These are phyloP conservation scores for Phytophthora aleatoria DNA, from an alignment of 352 stramenopile species.

Conservation along the genomic window DNA sequence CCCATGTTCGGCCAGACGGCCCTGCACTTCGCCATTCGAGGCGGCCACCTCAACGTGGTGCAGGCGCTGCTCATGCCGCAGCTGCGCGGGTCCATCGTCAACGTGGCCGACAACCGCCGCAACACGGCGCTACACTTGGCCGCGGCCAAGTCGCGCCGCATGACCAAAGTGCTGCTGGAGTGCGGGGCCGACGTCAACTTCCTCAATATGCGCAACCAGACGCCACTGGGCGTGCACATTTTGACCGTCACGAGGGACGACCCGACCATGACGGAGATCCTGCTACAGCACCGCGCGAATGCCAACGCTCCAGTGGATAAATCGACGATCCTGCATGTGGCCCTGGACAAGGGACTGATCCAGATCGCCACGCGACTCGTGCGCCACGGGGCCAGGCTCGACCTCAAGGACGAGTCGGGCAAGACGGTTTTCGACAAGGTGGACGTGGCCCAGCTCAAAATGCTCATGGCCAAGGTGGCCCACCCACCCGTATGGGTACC, in stretches of 20 bases:
- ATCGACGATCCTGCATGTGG: constrained; percentile 66
- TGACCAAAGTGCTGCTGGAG: constrained; percentile 67
- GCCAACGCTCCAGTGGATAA: constrained; percentile 63
- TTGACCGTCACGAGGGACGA: constrained; percentile 62
- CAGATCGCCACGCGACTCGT: constrained; percentile 60
- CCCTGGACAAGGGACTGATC: constrained; percentile 57
- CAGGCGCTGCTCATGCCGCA: constrained; percentile 73
- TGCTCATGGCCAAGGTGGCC: constrained; percentile 56
- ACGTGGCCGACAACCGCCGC: constrained; percentile 66
- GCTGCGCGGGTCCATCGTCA: constrained; percentile 67
- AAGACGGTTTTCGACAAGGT: constrained; percentile 77
- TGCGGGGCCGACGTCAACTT: constrained; percentile 63
- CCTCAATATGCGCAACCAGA: constrained; percentile 74
- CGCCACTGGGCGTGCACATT: constrained; percentile 67
- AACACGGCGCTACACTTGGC: constrained; percentile 70
- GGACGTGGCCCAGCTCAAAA: constrained; percentile 41
- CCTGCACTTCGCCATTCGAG: constrained; percentile 72
- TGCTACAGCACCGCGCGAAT: constrained; percentile 63
- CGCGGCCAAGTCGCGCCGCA: constrained; percentile 63
- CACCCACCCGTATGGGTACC: constrained; percentile 57
- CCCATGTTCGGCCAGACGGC: constrained; percentile 54
- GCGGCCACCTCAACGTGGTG: constrained; percentile 65
- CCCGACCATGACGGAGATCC: constrained; percentile 60
- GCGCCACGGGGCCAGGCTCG: constrained; percentile 54
- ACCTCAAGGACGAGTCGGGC: constrained; percentile 61